Conservation (phyloP, 1,284 basidiomycete genomes). For the Bondarzewia mesenterica region DNA sequence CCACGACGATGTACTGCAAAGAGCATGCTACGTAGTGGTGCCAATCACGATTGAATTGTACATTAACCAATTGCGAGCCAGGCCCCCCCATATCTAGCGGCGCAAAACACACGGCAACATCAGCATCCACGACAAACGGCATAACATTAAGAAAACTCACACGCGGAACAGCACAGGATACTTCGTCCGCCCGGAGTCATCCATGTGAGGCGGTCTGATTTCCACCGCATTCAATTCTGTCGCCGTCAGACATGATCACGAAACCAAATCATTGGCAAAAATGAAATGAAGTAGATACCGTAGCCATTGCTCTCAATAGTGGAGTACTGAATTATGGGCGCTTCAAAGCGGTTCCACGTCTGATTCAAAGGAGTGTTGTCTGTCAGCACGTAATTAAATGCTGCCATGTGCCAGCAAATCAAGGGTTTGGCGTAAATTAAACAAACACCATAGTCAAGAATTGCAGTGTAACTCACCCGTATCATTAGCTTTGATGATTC, state of each 20-base stretch:
- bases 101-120: background rate
- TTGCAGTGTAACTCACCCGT: constrained; percentile 33
- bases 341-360: constrained; percentile 65
- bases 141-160: constrained; percentile 31
- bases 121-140: background rate
- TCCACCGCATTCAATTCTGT: constrained; percentile 83
- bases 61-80: constrained; percentile 68
- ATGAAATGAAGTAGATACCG: constrained; percentile 37
- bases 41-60: constrained; percentile 71
- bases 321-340: constrained; percentile 60
- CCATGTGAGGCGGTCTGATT: constrained; percentile 86
- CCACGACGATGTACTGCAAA: constrained; percentile 80
- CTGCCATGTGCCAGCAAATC: too few species aligned
- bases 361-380: constrained; percentile 69
- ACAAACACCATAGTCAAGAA: too few species aligned
- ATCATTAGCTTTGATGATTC: constrained; percentile 59
- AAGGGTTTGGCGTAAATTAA: background rate
- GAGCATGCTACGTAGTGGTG: constrained; percentile 79
- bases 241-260: background rate
- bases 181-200: constrained; percentile 84
- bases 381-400: constrained; percentile 56
- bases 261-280: background rate
- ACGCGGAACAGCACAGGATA: constrained; percentile 90
- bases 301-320: constrained; percentile 76
- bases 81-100: constrained; percentile 83